Evolutionary conservation across 2,329 filamentous ascomycete species (phyloP).

Genomic region (Geosmithia flava): DNA sequence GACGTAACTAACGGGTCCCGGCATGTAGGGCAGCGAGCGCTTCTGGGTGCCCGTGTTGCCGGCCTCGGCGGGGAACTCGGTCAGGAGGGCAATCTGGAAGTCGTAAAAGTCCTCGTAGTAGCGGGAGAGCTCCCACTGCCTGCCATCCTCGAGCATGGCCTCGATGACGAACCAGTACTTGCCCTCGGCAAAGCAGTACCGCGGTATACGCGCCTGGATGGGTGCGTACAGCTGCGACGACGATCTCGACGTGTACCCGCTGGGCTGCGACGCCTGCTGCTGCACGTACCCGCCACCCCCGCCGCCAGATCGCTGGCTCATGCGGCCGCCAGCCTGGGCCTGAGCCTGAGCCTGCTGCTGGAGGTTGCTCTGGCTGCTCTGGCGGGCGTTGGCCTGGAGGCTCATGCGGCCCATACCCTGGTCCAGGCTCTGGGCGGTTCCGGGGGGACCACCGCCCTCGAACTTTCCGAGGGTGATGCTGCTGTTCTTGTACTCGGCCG

Average conservation of each 20-base stretch:
- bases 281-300: conserved; percentile 8
- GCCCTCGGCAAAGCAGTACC: conserved; percentile 92
- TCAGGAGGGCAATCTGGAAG: conserved; percentile 90
- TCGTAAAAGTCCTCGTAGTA: conserved; percentile 99
- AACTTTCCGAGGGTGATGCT: conserved; percentile 94
- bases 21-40: conserved; percentile 90
- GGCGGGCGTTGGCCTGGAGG: conserved; percentile 40
- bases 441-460: conserved; percentile 32
- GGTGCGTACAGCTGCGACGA: conserved; percentile 57
- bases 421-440: conserved; percentile 39
- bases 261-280: conserved; percentile 20
- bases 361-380: conserved; percentile 33
- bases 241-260: conserved; percentile 22
- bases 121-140: conserved; percentile 83
- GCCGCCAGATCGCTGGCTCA: conserved; percentile 7
- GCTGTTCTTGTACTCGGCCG: conserved; percentile 97
- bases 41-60: conserved; percentile 71
- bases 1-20: conserved; percentile 91
- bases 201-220: conserved; percentile 71
- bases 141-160: conserved; percentile 76
- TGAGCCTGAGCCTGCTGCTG: background rate
- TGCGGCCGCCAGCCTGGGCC: background rate
- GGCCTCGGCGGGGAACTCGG: conserved; percentile 83
- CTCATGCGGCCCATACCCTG: conserved; percentile 71
- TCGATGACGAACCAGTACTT: conserved; percentile 99